Evolutionary conservation across 2,329 filamentous ascomycete species (phyloP).

Genomic region (Talaromyces sp.): DNA sequence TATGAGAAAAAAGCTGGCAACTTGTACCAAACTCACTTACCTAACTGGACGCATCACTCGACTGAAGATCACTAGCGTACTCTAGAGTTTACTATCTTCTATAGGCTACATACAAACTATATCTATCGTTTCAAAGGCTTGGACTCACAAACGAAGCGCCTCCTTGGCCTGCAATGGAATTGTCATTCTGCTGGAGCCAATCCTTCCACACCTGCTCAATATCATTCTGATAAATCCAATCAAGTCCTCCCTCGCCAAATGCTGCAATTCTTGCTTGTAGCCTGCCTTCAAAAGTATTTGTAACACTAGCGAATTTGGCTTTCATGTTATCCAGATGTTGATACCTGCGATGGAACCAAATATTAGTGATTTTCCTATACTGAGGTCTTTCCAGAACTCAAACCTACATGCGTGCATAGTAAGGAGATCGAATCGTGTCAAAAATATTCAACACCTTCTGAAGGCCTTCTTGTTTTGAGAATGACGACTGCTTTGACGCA

Average conservation of each 20-base stretch:
- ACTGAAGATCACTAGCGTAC: background rate
- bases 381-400: too few relatives aligned
- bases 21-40: background rate
- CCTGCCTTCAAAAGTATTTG: constrained; percentile 27
- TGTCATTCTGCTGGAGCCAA: constrained; percentile 8
- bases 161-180: background rate
- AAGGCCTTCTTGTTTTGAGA: constrained; percentile 19
- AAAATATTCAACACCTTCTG: constrained; percentile 34
- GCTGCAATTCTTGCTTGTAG: constrained; percentile 28
- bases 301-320: constrained; percentile 18
- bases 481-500: background rate
- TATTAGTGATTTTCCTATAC: background rate
- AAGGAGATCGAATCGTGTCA: constrained; percentile 37
- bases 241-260: constrained; percentile 31
- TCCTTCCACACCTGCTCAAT: constrained; percentile 37
- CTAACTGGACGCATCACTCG: background rate
- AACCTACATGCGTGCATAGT: constrained; percentile 37
- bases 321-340: constrained; percentile 14
- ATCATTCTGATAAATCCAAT: constrained; percentile 42
- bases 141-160: background rate
- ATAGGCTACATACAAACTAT: background rate
- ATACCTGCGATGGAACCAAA: constrained; percentile 3
- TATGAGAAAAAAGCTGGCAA: background rate
- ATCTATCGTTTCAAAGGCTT: background rate
- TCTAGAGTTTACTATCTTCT: background rate